Conservation (phyloP, 192 early-diverging fungal species). For the Umbelopsis ramanniana region DNA sequence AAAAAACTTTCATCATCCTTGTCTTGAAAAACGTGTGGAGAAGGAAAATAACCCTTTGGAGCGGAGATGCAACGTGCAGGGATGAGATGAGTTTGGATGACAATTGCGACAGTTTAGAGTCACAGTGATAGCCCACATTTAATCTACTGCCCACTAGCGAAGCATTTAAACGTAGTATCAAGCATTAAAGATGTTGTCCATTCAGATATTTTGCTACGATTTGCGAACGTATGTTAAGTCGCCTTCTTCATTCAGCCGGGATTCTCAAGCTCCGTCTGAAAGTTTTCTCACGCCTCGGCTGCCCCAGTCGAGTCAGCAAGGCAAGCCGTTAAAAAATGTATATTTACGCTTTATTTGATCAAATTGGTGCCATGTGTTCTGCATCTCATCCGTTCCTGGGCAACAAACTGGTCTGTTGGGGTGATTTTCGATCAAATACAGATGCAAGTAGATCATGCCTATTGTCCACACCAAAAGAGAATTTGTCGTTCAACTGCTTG, state of each 20-base stretch:
- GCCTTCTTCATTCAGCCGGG: slow-evolving; percentile 11
- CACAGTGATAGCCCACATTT: neutral
- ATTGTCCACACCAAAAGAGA: too few relatives aligned
- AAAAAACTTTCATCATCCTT: neutral
- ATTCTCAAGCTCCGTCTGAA: slow-evolving; percentile 5
- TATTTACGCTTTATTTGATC: neutral
- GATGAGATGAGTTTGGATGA: slow-evolving; percentile 18
- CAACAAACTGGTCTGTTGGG: too few relatives aligned
- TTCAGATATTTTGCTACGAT: neutral
- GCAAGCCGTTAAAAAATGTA: too few relatives aligned
- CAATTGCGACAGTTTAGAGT: neutral
- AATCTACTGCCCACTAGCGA: neutral
- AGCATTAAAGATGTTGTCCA: too few relatives aligned
- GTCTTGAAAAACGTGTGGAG: slow-evolving; percentile 11
- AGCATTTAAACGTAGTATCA: neutral
- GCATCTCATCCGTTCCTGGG: neutral
- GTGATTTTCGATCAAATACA: neutral
- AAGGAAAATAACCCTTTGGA: slow-evolving; percentile 11
- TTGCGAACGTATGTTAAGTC: too few relatives aligned
- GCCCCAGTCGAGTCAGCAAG: neutral
- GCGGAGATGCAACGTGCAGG: slow-evolving; percentile 8
- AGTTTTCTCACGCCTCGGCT: slow-evolving; percentile 21
- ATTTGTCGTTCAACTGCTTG: too few relatives aligned
- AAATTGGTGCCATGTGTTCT: slow-evolving; percentile 6
- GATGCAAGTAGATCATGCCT: neutral